A percentile compares a stretch with the other conserved stretches of the same genome.
Evolutionary conservation across 805 yeast species (phyloP).

Genomic region (Schwanniomyces sp.): DNA sequence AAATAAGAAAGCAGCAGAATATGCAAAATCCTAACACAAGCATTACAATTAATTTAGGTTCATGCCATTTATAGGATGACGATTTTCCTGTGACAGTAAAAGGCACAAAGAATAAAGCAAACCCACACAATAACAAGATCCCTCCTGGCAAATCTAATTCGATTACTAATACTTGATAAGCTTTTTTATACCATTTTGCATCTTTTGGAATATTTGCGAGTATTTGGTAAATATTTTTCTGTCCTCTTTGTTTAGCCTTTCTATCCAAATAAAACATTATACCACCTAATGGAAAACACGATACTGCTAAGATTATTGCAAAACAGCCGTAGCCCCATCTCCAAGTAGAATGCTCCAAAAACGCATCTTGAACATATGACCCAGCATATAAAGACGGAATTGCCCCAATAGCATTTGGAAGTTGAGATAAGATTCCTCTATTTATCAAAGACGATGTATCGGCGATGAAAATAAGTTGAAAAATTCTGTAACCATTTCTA

Average conservation of each 20-base stretch:
- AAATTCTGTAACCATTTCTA: background rate
- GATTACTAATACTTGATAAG: background rate
- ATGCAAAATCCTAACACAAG: constrained; percentile 21
- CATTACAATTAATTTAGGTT: constrained; percentile 16
- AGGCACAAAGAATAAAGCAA: background rate
- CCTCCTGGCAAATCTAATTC: background rate
- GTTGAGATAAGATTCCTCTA: background rate
- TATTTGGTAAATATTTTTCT: background rate
- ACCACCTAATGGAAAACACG: background rate
- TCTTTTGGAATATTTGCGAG: background rate
- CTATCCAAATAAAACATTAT: background rate
- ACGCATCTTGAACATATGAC: background rate
- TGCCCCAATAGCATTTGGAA: background rate
- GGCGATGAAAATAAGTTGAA: background rate
- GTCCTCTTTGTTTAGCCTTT: background rate
- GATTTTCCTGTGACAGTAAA: background rate
- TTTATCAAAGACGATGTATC: background rate
- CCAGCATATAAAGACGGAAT: background rate
- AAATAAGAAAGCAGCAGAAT: constrained; percentile 14
- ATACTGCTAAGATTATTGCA: background rate
- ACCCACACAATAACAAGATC: background rate
- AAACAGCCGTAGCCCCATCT: background rate
- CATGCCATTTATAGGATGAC: background rate
- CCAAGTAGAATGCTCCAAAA: background rate
- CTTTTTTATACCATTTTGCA: background rate